Conservation (phyloP, 768 basidiomycete species). For the Mycena metata region DNA sequence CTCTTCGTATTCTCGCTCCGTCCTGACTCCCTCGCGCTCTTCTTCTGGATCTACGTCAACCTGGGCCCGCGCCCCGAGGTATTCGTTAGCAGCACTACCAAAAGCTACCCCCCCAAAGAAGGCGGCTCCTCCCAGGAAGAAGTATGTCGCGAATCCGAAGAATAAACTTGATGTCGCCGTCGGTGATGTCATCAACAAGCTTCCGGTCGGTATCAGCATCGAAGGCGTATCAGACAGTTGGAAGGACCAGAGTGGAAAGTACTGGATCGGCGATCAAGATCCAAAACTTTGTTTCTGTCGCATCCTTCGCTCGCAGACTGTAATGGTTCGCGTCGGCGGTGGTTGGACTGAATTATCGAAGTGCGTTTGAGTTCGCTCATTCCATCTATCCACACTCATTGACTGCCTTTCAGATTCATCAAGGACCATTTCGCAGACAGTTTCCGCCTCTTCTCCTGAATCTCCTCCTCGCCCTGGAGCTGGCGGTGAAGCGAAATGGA, state of each 20-base stretch:
- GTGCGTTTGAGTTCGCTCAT: slow-evolving; percentile 58
- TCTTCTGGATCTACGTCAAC: slow-evolving; percentile 66
- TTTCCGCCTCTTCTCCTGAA: slow-evolving; percentile 79
- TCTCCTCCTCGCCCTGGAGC: slow-evolving; percentile 66
- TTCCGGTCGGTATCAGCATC: slow-evolving; percentile 87
- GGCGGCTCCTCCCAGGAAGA: slow-evolving; percentile 64
- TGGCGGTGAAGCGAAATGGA: slow-evolving; percentile 84
- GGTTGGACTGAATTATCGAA: slow-evolving; percentile 94
- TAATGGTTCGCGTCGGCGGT: slow-evolving; percentile 97
- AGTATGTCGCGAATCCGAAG: slow-evolving; percentile 90
- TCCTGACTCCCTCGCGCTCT: slow-evolving; percentile 54
- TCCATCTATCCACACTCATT: slow-evolving; percentile 27
- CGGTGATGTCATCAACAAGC: slow-evolving; percentile 90
- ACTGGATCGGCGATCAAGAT: slow-evolving; percentile 95
- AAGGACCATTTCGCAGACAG: slow-evolving; percentile 88
- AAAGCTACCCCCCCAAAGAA: slow-evolving; percentile 62
- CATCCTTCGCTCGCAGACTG: slow-evolving; percentile 90
- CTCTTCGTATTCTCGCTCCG: slow-evolving; percentile 64
- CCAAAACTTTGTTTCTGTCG: slow-evolving; percentile 93
- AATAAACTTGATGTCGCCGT: slow-evolving; percentile 94
- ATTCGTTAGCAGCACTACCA: slow-evolving; percentile 65
- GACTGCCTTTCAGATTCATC: slow-evolving; percentile 73
- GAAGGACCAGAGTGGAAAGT: slow-evolving; percentile 94
- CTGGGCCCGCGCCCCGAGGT: slow-evolving; percentile 78
- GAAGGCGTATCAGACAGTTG: slow-evolving; percentile 87